Base-by-base conservation (phyloP, 108 stramenopile genomes). In the Nannochloropsis gaditana region DNA sequence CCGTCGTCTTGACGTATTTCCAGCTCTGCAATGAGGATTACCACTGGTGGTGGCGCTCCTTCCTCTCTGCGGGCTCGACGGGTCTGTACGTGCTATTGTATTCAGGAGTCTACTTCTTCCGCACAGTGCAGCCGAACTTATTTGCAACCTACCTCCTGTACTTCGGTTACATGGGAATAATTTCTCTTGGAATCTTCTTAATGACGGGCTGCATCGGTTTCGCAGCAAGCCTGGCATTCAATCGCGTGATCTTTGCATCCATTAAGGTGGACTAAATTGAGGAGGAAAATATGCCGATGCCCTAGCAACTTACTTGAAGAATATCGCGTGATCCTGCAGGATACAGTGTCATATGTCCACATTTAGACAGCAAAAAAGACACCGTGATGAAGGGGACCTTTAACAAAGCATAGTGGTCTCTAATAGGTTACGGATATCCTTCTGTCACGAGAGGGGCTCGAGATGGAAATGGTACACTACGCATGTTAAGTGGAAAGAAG, bases 21-120 rank as follows among this genome's bases (percentile, higher is more conserved):
- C 98, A 99, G 94, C 93, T 99, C n/a, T 97, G 97, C 87, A 90
- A 89, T 9, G 99, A 99, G 91, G 97, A 99, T 90, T 96, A 98
- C 91, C 92, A 94, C 85, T 99, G 99, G 99, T 98, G 98, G 99
- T 99, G 99, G 99, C 96, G 97, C 82, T 95, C 95, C 5, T 97
- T 99, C 89, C 90, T 92, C 59, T 97, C 96, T 84, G 92, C 96
- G 85, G 98, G 96, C 17, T 93, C 95, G 11, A 94, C 96, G 43
- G 97, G 95, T 5, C 31, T 92, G 3, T 99, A 99, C 90, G 92
- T 99, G 80, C 98, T 99, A 89, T 42, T 95, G 47, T 99, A 99
- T 93, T 94, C 95, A 85, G 88, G 96, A 82, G 94, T 97, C 95
- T 98, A 97, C 95, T 98, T 95, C 87, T 92, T 93, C 81, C 90